These are phyloP conservation scores for Pythium pyrilobum DNA, from an alignment of 352 stramenopile species.

Conservation along the genomic window DNA sequence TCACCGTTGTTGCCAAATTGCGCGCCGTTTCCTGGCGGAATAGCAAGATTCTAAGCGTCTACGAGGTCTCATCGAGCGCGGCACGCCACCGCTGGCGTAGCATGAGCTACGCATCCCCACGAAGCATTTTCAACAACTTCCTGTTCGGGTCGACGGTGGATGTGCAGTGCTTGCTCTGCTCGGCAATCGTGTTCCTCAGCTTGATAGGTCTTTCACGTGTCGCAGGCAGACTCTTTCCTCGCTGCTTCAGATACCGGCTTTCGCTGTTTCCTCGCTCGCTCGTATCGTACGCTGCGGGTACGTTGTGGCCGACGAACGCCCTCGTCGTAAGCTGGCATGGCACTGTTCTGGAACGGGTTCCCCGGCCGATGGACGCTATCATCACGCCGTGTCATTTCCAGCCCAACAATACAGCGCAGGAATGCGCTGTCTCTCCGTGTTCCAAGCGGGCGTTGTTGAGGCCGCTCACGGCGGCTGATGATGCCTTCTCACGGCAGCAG, in stretches of 20 bases:
- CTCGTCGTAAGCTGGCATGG: slow-evolving; percentile 4
- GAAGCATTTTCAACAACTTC: too few relatives aligned
- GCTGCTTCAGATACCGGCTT: background rate
- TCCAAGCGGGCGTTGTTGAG: background rate
- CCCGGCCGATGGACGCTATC: background rate
- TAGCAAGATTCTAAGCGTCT: background rate
- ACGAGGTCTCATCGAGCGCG: background rate
- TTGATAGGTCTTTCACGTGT: background rate
- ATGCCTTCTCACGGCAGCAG: background rate
- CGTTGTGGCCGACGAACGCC: background rate
- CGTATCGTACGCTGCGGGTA: background rate
- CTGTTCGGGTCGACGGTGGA: too few relatives aligned
- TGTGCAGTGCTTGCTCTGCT: background rate
- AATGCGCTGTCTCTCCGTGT: too few relatives aligned
- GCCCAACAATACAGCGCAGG: background rate
- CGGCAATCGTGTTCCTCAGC: background rate
- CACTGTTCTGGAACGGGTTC: background rate
- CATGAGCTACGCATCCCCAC: too few relatives aligned
- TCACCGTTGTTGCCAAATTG: background rate
- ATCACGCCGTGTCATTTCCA: background rate
- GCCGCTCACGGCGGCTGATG: background rate
- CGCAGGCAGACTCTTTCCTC: background rate
- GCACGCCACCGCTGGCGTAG: too few relatives aligned
- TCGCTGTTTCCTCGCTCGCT: background rate
- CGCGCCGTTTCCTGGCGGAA: background rate